Evolutionary conservation across 2,329 filamentous ascomycete genomes (phyloP).

Genomic region (Knufia petricola): DNA sequence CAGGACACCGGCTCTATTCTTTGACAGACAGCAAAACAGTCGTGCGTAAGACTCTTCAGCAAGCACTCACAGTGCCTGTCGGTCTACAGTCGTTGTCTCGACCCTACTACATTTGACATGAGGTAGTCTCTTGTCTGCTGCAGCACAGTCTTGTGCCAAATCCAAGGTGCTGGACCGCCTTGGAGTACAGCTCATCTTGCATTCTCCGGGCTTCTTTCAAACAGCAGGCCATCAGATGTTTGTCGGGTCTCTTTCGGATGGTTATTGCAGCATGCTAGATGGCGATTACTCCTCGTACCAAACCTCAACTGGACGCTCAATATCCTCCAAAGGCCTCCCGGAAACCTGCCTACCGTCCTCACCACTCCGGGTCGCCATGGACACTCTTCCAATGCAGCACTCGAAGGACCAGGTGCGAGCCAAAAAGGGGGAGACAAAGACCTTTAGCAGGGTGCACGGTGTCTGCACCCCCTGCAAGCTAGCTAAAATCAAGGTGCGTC

Average conservation of each 20-base stretch:
- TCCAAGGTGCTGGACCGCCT: too few relatives aligned
- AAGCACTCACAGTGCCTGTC: not conserved
- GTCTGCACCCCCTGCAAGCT: constrained; percentile 2
- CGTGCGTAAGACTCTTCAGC: not conserved
- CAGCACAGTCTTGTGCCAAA: too few relatives aligned
- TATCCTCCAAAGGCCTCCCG: too few relatives aligned
- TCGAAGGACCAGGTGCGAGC: not conserved
- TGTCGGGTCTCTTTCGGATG: too few relatives aligned
- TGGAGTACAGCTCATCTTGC: too few relatives aligned
- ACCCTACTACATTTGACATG: not conserved
- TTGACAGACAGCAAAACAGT: not conserved
- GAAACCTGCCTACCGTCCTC: not conserved
- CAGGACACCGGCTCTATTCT: not conserved
- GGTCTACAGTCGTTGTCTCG: not conserved
- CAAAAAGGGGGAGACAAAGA: not conserved
- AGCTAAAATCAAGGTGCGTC: not conserved
- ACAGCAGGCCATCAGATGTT: too few relatives aligned
- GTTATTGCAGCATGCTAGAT: too few relatives aligned
- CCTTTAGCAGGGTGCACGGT: not conserved
- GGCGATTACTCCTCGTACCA: too few relatives aligned
- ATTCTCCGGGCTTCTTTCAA: too few relatives aligned
- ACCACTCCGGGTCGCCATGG: not conserved
- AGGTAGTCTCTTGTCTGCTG: not conserved
- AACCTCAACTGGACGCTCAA: too few relatives aligned
- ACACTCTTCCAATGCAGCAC: not conserved